Base-by-base conservation (phyloP, 1,284 basidiomycete genomes). In the Sparassis latifolia region DNA sequence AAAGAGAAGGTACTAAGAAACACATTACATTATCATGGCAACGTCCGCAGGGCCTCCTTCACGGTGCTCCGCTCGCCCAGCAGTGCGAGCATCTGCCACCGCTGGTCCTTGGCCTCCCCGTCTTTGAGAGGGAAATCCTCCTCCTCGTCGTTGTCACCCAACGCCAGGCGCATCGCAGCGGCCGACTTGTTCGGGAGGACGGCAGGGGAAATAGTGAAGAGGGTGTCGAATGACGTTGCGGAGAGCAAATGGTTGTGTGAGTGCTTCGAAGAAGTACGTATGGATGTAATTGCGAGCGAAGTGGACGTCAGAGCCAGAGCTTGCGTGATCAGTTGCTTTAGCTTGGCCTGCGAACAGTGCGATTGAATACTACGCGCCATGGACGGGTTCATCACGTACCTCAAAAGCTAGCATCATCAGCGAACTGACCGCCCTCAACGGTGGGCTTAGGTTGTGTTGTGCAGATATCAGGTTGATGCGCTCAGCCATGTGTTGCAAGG, bases 261-360 rank as follows among this genome's bases (percentile, higher is more conserved):
- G 47, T 70, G 69, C 20, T 71, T 70, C 2, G 69, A 69, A n/a
- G 83, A 79, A 0, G 84, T 79, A n/a, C 74, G 74, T 47, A 90
- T 87, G 42, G 88, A 89, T 2, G 83, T 78, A 57, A 89, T 84
- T 31, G 84, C 80, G 57, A 83, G 79, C 2, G 88, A 89, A 4
- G 82, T 77, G 0, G 85, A 81, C 1, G 86, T 89, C 6, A 90
- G 69, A 2, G 86, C 83, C 33, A 91, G 67, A 3, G 88, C 85
- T 61, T 86, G 85, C 0, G 82, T 85, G 53, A 91, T 84, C 12
- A 91, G 74, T 53, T 90, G 86, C 62, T 91, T 91, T 5, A 91
- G 72, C 62, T 89, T 89, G 6, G 85, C 84, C 87, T 89, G 50
- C 30, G 37, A 43, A 6, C 47, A 2, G 3, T 42, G 40, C 45